Evolutionary conservation across 2,329 filamentous ascomycete genomes (phyloP).

Genomic region (Calonectria multiphialidica): DNA sequence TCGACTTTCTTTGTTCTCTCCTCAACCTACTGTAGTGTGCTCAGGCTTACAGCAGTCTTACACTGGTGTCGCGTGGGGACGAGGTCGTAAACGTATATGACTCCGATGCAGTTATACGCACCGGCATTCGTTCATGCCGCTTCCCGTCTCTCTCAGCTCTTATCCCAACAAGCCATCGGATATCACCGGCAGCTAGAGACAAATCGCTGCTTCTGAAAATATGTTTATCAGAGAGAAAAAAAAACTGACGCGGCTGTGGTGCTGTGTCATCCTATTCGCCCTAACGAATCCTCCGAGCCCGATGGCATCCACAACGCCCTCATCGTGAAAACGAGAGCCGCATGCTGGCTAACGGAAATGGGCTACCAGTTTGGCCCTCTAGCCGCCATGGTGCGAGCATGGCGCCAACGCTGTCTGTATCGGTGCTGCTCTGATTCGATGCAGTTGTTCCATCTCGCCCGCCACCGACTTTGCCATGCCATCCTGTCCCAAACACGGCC

Average conservation of each 20-base stretch:
- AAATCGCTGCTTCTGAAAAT: not conserved
- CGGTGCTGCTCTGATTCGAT: not conserved
- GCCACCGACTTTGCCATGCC: not conserved
- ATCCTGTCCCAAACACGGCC: not conserved
- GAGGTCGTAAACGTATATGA: not conserved
- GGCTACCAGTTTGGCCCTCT: not conserved
- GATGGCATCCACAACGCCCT: constrained; percentile 2
- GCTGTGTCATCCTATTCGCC: not conserved
- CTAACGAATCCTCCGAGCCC: not conserved
- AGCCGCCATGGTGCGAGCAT: not conserved
- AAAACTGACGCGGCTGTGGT: not conserved
- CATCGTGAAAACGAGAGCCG: constrained; percentile 1
- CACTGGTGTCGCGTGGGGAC: not conserved
- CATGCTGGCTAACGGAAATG: not conserved
- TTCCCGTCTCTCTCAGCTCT: not conserved
- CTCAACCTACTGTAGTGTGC: not conserved
- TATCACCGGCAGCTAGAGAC: not conserved
- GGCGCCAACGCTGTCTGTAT: not conserved
- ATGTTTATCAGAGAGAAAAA: not conserved
- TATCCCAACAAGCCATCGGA: not conserved
- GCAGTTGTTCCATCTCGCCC: not conserved
- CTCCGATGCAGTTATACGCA: not conserved
- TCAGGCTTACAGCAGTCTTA: not conserved
- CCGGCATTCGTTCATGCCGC: constrained; percentile 8
- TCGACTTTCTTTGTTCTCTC: not conserved